Conservation (phyloP, 2,329 filamentous ascomycete species). For the Calonectria pteridis region DNA sequence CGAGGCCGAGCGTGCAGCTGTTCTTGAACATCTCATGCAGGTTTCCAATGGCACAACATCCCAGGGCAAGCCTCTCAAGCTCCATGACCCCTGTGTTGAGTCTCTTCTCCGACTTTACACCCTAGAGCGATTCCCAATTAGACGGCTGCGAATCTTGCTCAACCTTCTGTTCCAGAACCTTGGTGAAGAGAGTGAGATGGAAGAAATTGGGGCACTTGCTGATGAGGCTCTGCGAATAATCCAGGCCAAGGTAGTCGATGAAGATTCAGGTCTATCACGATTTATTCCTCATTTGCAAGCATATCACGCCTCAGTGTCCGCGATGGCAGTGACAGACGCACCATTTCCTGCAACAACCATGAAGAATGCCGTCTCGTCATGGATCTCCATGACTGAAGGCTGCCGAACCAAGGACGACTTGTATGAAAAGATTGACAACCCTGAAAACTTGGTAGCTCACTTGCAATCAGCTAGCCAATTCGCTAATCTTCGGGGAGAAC, state of each 20-base stretch:
- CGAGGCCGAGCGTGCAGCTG: slow-evolving; percentile 66
- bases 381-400: slow-evolving; percentile 57
- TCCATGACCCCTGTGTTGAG: slow-evolving; percentile 61
- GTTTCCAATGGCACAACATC: slow-evolving; percentile 56
- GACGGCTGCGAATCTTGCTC: slow-evolving; percentile 65
- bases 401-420: slow-evolving; percentile 57
- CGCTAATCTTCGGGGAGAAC: slow-evolving; percentile 63
- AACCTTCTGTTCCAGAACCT: slow-evolving; percentile 62
- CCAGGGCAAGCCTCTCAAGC: slow-evolving; percentile 51
- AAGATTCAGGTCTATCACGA: slow-evolving; percentile 58
- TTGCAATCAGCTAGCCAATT: slow-evolving; percentile 65
- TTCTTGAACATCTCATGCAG: slow-evolving; percentile 71
- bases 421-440: slow-evolving; percentile 61
- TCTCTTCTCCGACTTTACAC: slow-evolving; percentile 64
- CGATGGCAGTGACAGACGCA: slow-evolving; percentile 54
- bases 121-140: slow-evolving; percentile 62
- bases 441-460: slow-evolving; percentile 61
- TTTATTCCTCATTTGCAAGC: slow-evolving; percentile 64
- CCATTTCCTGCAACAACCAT: slow-evolving; percentile 48
- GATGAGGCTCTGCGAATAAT: slow-evolving; percentile 53
- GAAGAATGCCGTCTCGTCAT: slow-evolving; percentile 55
- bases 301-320: slow-evolving; percentile 58
- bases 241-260: slow-evolving; percentile 52
- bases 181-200: slow-evolving; percentile 56
- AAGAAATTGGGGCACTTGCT: slow-evolving; percentile 55